Base-by-base conservation (phyloP, 2,329 filamentous ascomycete species). In the Alternaria atra region DNA sequence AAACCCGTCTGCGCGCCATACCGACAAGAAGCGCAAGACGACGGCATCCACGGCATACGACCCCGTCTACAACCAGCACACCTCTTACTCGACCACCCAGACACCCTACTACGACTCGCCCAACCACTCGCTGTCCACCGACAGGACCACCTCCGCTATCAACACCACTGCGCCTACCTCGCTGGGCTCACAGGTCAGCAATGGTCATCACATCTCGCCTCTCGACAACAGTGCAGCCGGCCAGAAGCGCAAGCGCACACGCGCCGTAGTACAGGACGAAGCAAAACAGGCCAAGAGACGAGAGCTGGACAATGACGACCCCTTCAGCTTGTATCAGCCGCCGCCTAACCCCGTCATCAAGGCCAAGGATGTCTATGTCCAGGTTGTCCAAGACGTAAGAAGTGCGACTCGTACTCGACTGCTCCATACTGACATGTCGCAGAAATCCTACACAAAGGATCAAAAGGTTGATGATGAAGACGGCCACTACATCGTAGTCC, bases 391-490 rank as follows among this genome's bases (percentile, higher is more conserved):
- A 64, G 86, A 89, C 78, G 87, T 90, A 81, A 78, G 86, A 51
- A 7, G 4, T 12, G 25, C 9, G 23, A 25, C 6, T 17, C 15
- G 12, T 35, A 7, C 39, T 50, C 35, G n/a, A 5, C 34, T 32
- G 55, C 47, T 20, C 15, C 9, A 39, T 63, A 54, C 71, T 74
- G 35, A 74, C 61, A 15, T 46, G 23, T 15, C 25, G 35, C 64
- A 86, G 84, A 83, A 81, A 62, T 77, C 80, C 4, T 81, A 80
- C 65, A 72, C 77, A 50, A 83, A 84, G 59, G 79, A 88, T 67
- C 84, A 89, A 69, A 95, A 96, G 76, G 90, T 95, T 44, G 95
- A 99, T 73, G 95, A 99, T 68, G 93, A 97, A 46, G 95, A 99
- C 72, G 95, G 95, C 5, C 95, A 99, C 79, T 99, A 97, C 76